phyloP scores from a whole-genome alignment of 257 asterid genomes.

The Solanum corneliomulleri region DNA sequence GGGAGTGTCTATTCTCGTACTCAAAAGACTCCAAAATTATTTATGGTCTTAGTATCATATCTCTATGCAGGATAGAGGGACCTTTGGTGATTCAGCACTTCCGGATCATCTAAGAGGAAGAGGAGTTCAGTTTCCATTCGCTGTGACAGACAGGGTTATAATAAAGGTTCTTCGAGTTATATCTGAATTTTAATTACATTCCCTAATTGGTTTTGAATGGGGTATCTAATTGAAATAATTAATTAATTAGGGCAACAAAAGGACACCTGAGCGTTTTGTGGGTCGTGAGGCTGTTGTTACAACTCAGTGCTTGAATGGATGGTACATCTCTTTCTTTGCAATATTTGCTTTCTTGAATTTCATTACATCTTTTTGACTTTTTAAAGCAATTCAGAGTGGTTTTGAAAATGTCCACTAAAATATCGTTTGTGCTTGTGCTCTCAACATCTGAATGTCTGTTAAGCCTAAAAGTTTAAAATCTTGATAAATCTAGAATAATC shows the following conservation, averaged over 20 bases:
- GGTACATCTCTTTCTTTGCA: constrained; percentile 26
- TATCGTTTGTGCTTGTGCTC: neutral
- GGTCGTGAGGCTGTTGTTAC: constrained; percentile 95
- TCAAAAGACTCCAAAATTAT: neutral
- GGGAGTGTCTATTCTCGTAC: neutral
- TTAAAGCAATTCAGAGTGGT: neutral
- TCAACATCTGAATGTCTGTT: neutral
- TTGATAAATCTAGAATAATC: neutral
- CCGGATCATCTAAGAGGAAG: constrained; percentile 50
- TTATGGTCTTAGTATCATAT: neutral
- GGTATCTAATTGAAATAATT: constrained; percentile 12
- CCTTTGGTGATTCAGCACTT: constrained; percentile 39
- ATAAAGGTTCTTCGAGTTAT: constrained; percentile 51
- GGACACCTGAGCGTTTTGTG: constrained; percentile 91
- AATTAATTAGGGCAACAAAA: constrained; percentile 83
- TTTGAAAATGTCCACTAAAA: neutral
- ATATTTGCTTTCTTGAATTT: neutral
- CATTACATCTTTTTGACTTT: neutral
- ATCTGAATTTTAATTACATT: constrained; percentile 3
- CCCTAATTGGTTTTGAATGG: constrained; percentile 7
- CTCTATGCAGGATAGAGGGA: constrained; percentile 52
- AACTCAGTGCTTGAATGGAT: constrained; percentile 91
- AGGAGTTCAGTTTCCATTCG: constrained; percentile 90
- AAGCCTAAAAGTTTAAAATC: neutral
- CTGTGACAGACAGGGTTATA: constrained; percentile 70